Evolutionary conservation across 106 monocot species (phyloP).

Genomic region (Dendrobium officinale): DNA sequence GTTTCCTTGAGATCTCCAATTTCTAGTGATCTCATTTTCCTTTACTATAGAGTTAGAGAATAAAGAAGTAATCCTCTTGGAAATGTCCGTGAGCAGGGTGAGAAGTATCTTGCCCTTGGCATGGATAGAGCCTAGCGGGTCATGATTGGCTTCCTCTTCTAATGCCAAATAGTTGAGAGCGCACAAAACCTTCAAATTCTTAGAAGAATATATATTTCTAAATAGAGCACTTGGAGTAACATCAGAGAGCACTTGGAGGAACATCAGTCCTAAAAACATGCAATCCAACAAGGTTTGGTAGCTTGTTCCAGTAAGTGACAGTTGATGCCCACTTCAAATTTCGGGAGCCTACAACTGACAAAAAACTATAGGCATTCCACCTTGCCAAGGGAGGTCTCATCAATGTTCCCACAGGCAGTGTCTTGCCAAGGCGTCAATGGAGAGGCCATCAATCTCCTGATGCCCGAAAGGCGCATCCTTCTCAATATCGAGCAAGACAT

Average conservation of each 20-base stretch:
- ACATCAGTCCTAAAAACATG: slow-evolving; percentile 86
- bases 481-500: slow-evolving; percentile 13
- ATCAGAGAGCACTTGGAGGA: slow-evolving; percentile 47
- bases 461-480: slow-evolving; percentile 11
- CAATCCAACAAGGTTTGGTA: slow-evolving; percentile 42
- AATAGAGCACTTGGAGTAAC: slow-evolving; percentile 35
- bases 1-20: slow-evolving; percentile 29
- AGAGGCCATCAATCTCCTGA: slow-evolving; percentile 16
- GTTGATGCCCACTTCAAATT: slow-evolving; percentile 24
- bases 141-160: slow-evolving; percentile 43
- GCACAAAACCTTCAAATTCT: slow-evolving; percentile 60
- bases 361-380: slow-evolving; percentile 14
- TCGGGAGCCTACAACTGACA: slow-evolving; percentile 17
- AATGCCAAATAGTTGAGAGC: slow-evolving; percentile 55
- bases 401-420: slow-evolving; percentile 21
- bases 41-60: slow-evolving; percentile 18
- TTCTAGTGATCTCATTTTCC: slow-evolving; percentile 25
- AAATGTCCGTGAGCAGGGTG: slow-evolving; percentile 49
- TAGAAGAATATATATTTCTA: slow-evolving; percentile 41
- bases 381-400: slow-evolving; percentile 15
- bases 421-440: slow-evolving; percentile 16
- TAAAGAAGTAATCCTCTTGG: slow-evolving; percentile 49
- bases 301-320: slow-evolving; percentile 18
- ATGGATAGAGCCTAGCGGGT: slow-evolving; percentile 22
- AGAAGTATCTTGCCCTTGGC: slow-evolving; percentile 59